phyloP scores from a whole-genome alignment of 2,329 filamentous ascomycete species.

The Arthrobotrys megalospora region DNA sequence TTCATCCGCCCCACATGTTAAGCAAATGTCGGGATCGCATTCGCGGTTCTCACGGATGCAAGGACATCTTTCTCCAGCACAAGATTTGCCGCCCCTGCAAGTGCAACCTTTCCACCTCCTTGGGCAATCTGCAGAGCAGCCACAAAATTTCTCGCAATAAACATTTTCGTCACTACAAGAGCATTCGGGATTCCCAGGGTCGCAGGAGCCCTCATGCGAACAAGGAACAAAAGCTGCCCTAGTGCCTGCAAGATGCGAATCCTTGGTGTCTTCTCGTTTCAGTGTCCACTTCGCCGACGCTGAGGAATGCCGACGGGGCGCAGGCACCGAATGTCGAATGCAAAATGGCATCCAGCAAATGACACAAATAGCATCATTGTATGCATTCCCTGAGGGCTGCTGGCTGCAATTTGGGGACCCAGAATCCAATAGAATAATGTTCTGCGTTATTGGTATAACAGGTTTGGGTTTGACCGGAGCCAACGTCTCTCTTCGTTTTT shows the following conservation, averaged over 20 bases:
- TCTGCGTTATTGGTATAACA: constrained; percentile 26
- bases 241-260: constrained; percentile 65
- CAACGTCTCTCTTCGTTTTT: constrained; percentile 19
- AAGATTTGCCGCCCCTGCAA: constrained; percentile 76
- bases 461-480: constrained; percentile 18
- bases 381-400: constrained; percentile 19
- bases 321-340: constrained; percentile 29
- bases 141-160: constrained; percentile 81
- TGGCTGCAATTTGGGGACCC: not conserved
- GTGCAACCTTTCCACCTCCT: constrained; percentile 78
- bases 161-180: constrained; percentile 75
- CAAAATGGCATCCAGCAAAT: constrained; percentile 53
- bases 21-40: constrained; percentile 83
- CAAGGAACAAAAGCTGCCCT: constrained; percentile 77
- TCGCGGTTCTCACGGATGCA: constrained; percentile 82
- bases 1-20: constrained; percentile 78
- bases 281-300: constrained; percentile 22
- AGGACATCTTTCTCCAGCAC: constrained; percentile 76
- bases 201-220: constrained; percentile 74
- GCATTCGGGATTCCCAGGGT: constrained; percentile 76
- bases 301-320: not conserved
- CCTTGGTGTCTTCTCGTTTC: constrained; percentile 26
- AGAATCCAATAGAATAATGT: not conserved
- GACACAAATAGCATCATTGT: constrained; percentile 32
- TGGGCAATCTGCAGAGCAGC: constrained; percentile 75